Conservation (phyloP, 192 early-diverging fungal species). For the Endogone sp. region DNA sequence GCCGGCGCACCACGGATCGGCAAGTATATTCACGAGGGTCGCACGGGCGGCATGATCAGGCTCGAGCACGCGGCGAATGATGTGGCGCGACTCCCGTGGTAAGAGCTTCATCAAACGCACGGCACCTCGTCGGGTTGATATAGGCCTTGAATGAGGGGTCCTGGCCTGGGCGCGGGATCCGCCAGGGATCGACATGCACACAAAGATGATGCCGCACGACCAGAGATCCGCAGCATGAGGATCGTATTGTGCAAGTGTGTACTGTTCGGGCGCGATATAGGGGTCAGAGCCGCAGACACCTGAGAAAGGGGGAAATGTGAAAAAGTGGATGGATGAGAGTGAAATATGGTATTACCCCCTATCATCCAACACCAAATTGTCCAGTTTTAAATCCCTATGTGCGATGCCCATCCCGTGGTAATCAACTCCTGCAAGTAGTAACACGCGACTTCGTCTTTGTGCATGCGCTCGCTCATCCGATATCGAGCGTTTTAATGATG, state of each 20-base stretch:
- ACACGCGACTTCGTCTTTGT: slow-evolving; percentile 77
- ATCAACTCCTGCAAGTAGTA: slow-evolving; percentile 77
- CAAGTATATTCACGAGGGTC: slow-evolving; percentile 63
- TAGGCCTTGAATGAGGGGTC: slow-evolving; percentile 60
- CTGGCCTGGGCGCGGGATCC: slow-evolving; percentile 48
- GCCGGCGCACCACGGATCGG: slow-evolving; percentile 73
- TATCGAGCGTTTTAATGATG: slow-evolving; percentile 75
- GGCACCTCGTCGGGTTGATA: slow-evolving; percentile 35
- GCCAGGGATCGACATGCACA: slow-evolving; percentile 72
- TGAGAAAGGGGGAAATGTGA: slow-evolving; percentile 6
- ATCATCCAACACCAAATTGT: slow-evolving; percentile 77
- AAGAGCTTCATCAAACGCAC: slow-evolving; percentile 54
- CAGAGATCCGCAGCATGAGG: slow-evolving; percentile 84
- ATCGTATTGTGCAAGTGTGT: slow-evolving; percentile 71
- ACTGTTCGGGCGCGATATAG: slow-evolving; percentile 94
- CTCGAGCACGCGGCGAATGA: slow-evolving; percentile 63
- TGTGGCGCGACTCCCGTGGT: slow-evolving; percentile 49
- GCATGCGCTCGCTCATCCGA: slow-evolving; percentile 73
- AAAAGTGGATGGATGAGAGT: too few species aligned
- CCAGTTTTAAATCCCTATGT: slow-evolving; percentile 83
- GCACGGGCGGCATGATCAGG: slow-evolving; percentile 52
- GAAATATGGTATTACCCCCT: too few species aligned
- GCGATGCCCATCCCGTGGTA: slow-evolving; percentile 76
- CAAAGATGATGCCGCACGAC: slow-evolving; percentile 87
- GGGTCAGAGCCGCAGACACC: slow-evolving; percentile 92